A percentile compares a stretch with the other conserved stretches of the same genome.
Evolutionary conservation across 2,329 filamentous ascomycete genomes (phyloP).

Genomic region (Karstenula rhodostoma): DNA sequence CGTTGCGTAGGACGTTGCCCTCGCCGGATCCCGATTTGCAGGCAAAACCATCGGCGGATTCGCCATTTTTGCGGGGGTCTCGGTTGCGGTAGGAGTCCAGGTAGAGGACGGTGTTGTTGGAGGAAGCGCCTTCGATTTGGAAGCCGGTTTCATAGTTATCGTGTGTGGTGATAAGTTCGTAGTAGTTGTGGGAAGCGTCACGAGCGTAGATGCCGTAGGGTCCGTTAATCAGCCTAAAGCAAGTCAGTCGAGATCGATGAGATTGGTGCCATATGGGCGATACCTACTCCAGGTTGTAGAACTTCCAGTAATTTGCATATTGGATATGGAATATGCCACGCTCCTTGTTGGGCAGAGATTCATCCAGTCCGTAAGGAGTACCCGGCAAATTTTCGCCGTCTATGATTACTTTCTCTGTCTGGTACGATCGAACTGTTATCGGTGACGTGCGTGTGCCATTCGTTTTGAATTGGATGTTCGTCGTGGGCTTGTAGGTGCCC

Average conservation of each 20-base stretch:
- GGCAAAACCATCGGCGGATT: constrained; percentile 60
- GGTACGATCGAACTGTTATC: constrained; percentile 55
- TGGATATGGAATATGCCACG: constrained; percentile 60
- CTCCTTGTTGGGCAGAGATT: constrained; percentile 51
- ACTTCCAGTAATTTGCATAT: constrained; percentile 56
- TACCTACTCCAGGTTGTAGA: constrained; percentile 27
- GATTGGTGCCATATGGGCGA: not conserved
- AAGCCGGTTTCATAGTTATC: constrained; percentile 54
- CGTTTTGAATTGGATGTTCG: constrained; percentile 58
- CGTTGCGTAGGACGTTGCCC: constrained; percentile 57
- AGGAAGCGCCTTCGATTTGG: constrained; percentile 45
- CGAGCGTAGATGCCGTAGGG: constrained; percentile 51
- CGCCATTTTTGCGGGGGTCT: constrained; percentile 60
- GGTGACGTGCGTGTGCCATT: constrained; percentile 51
- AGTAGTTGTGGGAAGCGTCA: constrained; percentile 48
- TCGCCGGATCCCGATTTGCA: constrained; percentile 58
- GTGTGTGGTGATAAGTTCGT: constrained; percentile 47
- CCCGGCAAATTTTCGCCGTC: constrained; percentile 54
- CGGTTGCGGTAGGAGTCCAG: constrained; percentile 36
- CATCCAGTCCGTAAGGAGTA: constrained; percentile 54
- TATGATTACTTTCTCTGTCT: constrained; percentile 55
- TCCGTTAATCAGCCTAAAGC: constrained; percentile 50
- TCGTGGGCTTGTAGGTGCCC: constrained; percentile 56
- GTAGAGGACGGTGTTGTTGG: constrained; percentile 36
- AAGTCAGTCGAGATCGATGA: constrained; percentile 29